Conservation (phyloP, 225 moss, liverwort and hornwort genomes). For the Ulota crispa region DNA sequence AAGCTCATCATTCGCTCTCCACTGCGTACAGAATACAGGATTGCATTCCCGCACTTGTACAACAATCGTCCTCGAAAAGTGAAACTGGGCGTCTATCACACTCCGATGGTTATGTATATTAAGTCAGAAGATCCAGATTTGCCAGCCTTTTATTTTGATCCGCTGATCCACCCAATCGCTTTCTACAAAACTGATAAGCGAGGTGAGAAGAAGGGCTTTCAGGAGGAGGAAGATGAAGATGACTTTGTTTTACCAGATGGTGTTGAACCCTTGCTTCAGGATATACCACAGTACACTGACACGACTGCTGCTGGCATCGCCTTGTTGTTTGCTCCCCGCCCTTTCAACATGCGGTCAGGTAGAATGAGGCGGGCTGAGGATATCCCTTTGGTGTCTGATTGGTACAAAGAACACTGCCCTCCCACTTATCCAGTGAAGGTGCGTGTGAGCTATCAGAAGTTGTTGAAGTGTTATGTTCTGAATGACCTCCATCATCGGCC, state of each 20-base stretch:
- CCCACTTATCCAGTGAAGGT: slow-evolving; percentile 99
- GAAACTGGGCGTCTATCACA: slow-evolving; percentile 92
- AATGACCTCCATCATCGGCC: slow-evolving; percentile 99
- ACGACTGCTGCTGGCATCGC: slow-evolving; percentile 98
- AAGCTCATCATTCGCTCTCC: slow-evolving; percentile 99
- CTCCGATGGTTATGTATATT: slow-evolving; percentile 99
- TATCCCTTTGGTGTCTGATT: slow-evolving; percentile 97
- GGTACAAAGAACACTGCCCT: slow-evolving; percentile 99
- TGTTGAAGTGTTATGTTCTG: slow-evolving; percentile 94
- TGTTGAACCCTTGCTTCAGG: slow-evolving; percentile 84
- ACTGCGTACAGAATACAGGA: slow-evolving; percentile 93
- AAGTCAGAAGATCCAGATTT: slow-evolving; percentile 99
- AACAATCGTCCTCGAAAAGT: slow-evolving; percentile 98
- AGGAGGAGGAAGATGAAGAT: slow-evolving; percentile 91
- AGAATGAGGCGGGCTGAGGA: slow-evolving; percentile 97
- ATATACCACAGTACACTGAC: slow-evolving; percentile 87
- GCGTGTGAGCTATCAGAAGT: slow-evolving; percentile 98
- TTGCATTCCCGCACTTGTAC: slow-evolving; percentile 98
- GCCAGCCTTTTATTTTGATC: slow-evolving; percentile 99
- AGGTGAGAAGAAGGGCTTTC: slow-evolving; percentile 70
- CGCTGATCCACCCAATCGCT: slow-evolving; percentile 94
- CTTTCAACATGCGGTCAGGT: slow-evolving; percentile 99
- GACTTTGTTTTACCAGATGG: slow-evolving; percentile 85
- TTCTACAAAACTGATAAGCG: slow-evolving; percentile 96
- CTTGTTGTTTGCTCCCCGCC: slow-evolving; percentile 91